phyloP scores from a whole-genome alignment of 2,329 filamentous ascomycete genomes.

The Thielaviopsis punctulata region DNA sequence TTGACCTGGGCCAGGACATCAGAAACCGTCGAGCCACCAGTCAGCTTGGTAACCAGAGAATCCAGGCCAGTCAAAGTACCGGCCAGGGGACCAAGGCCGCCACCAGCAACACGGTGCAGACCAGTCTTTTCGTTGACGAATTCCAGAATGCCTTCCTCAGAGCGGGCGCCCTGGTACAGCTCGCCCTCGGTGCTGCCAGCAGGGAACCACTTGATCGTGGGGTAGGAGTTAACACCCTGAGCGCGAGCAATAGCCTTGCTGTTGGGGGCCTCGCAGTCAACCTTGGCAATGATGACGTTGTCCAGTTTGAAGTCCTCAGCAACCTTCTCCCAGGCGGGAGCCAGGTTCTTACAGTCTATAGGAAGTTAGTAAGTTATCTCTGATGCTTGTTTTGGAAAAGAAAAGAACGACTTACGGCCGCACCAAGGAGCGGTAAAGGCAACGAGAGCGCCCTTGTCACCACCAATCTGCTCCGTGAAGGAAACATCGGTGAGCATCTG shows the following conservation, averaged over 20 bases:
- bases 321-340: constrained; percentile 76
- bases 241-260: constrained; percentile 61
- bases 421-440: constrained; percentile 98
- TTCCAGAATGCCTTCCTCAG: constrained; percentile 55
- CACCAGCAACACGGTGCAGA: constrained; percentile 68
- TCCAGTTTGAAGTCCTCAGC: constrained; percentile 69
- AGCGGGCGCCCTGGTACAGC: constrained; percentile 58
- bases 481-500: constrained; percentile 62
- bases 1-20: constrained; percentile 54
- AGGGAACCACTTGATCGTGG: constrained; percentile 96
- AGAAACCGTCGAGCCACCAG: constrained; percentile 34
- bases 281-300: constrained; percentile 76
- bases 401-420: constrained; percentile 54
- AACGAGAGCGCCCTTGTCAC: constrained; percentile 78
- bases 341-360: constrained; percentile 88
- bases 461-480: constrained; percentile 63
- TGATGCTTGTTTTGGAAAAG: neutral
- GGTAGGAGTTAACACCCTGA: constrained; percentile 71
- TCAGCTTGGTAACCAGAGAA: constrained; percentile 55
- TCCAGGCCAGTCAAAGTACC: constrained; percentile 74
- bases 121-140: constrained; percentile 83
- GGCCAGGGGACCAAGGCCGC: constrained; percentile 58
- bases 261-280: constrained; percentile 80
- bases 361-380: neutral
- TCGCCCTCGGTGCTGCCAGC: constrained; percentile 59